Conservation (phyloP, 805 yeast genomes). For the Wickerhamomyces chaumierensis region DNA sequence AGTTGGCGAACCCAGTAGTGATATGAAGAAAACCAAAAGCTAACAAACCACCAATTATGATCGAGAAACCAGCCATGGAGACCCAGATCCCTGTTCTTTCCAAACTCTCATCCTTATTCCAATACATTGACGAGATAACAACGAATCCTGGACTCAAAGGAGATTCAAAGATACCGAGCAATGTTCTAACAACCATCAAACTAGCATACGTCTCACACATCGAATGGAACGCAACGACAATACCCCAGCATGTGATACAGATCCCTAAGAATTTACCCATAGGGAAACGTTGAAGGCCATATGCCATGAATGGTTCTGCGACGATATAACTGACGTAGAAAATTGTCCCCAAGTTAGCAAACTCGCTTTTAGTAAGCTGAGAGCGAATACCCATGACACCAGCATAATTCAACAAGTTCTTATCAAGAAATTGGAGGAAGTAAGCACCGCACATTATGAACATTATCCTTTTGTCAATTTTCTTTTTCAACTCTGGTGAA, state of each 20-base stretch:
- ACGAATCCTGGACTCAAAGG: slow-evolving; percentile 47
- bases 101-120: slow-evolving; percentile 39
- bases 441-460: slow-evolving; percentile 42
- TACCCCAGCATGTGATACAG: slow-evolving; percentile 43
- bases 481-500: slow-evolving; percentile 13
- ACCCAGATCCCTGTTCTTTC: slow-evolving; percentile 46
- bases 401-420: slow-evolving; percentile 47
- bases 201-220: slow-evolving; percentile 41
- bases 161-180: slow-evolving; percentile 44
- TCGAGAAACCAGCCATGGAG: slow-evolving; percentile 42
- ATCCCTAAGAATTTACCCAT: slow-evolving; percentile 37
- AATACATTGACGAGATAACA: slow-evolving; percentile 52
- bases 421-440: slow-evolving; percentile 48
- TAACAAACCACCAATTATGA: slow-evolving; percentile 33
- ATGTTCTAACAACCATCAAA: slow-evolving; percentile 41
- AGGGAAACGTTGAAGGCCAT: slow-evolving; percentile 39
- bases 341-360: slow-evolving; percentile 41
- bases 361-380: slow-evolving; percentile 35
- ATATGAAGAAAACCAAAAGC: slow-evolving; percentile 47
- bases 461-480: slow-evolving; percentile 37
- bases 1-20: slow-evolving; percentile 31
- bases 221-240: slow-evolving; percentile 37
- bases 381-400: slow-evolving; percentile 53
- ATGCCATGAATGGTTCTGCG: slow-evolving; percentile 40
- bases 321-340: slow-evolving; percentile 42